Base-by-base conservation (phyloP, 805 yeast genomes). In the Saccharomycopsis sp. region DNA sequence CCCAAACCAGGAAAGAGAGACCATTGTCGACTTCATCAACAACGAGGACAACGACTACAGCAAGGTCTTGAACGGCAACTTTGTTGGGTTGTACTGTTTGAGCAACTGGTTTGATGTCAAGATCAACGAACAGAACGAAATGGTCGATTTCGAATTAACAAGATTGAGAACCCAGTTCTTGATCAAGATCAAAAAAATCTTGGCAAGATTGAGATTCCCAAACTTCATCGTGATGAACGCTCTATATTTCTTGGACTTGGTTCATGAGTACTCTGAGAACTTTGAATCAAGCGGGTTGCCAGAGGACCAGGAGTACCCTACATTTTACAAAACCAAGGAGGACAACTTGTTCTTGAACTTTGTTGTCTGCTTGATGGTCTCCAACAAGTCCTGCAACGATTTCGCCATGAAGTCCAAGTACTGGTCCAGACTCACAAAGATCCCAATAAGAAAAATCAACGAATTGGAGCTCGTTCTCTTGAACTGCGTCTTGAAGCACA, bases 341-440 rank as follows among this genome's bases (percentile, higher is more conserved):
- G 49, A 46, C 36, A 46, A 46, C 33, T 30, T 46, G n/a, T 46
- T 42, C 33, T 35, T 46, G 31, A 46, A 46, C 32, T 46, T 42
- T 36, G 41, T 46, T 25, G 43, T 39, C n/a, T 46, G 49, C 34
- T 37, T 46, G 22, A 46, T 46, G 49, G 38, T 46, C 8, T 30
- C 49, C 31, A 46, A 46, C 36, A 46, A 46, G 21, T 35, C 47
- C 8, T 38, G 33, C 6, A 46, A 46, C 16, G 49, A 46, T 23
- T 46, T 42, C 21, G 49, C 49, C 15, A 46, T 46, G 47, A 46
- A 46, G 21, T 34, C 49, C 15, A 46, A 46, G 34, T 46, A 46
- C 34, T 46, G 49, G 49, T 36, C 46, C 5, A 38, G 49, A 36
- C 36, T 46, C 6, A 46, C 49, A 16, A 46, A 43, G 35, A 46